Base-by-base conservation (phyloP, 2,329 filamentous ascomycete species). In the Aspergillus alliaceus region DNA sequence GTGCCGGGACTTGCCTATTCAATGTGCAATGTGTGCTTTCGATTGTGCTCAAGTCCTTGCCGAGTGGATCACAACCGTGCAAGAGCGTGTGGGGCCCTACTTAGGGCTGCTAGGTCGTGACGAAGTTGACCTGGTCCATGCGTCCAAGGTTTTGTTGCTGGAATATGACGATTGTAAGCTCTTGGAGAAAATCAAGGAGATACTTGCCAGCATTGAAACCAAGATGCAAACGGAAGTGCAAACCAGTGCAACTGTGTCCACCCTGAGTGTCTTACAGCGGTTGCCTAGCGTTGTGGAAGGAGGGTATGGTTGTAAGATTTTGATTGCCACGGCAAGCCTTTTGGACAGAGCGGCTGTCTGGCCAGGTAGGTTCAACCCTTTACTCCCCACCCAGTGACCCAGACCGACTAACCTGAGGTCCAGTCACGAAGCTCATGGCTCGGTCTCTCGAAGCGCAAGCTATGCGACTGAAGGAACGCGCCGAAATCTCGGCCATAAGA, bases 1-100 rank as follows among this genome's bases (percentile, higher is more conserved):
- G 1, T 92, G 90, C 53, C 84, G 91, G 44, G 92, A 97, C 69
- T 81, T 98, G 12, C 92, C 95, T 0, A 84, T 96, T 37, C 93
- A 96, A 71, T 92, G 90, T 14, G 91, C 92, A 1, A 87, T 98
- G 81, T 97, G 93, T 73, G 88, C 90, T 5, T 96, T 96, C 67
- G 93, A 98, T 69, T 98, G 93, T 69, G 90, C 91, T 2, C 93
- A 97, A 69, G 91, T 98, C 1, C 84, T 99, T 31, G 91, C 91
- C 0, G 93, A 98, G 75, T 99, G 93, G 93, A 85, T 95, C 39
- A 90, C 90, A 5, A 95, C 92, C 1, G 85, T 98, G 3, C 95
- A 99, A 73, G 93, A 97, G 69, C 89, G 95, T 8, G 90, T 97
- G n/a, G 93, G 93, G 0, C 86, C 87, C 4, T 96, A 95, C 67